A percentile compares a stretch with the other conserved stretches of the same genome.
These are phyloP conservation scores for Cyanidioschyzon merolae DNA, from an alignment of 23 red algal genomes.

Conservation along the genomic window DNA sequence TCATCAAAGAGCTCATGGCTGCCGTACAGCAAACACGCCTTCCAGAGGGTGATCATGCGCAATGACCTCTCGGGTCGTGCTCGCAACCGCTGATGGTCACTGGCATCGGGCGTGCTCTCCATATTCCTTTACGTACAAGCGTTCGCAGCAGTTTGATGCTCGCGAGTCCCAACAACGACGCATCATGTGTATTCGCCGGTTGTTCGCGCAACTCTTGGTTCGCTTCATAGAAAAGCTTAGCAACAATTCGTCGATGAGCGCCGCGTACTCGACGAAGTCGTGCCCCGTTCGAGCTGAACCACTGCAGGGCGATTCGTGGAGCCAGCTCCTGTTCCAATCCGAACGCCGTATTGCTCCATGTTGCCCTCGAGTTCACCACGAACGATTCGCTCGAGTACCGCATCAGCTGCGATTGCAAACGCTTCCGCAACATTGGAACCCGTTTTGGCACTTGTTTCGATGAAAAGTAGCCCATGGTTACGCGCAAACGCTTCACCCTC, in stretches of 20 bases:
- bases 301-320: not conserved
- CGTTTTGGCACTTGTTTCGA: slow-evolving; percentile 83
- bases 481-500: slow-evolving; percentile 78
- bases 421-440: slow-evolving; percentile 73
- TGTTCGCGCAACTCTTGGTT: no score
- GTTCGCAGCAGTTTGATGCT: no score
- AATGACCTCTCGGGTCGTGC: no score
- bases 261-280: no score
- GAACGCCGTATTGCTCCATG: slow-evolving; percentile 81
- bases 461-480: slow-evolving; percentile 76
- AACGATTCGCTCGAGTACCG: slow-evolving; percentile 78
- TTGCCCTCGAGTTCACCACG: slow-evolving; percentile 70
- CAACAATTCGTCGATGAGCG: no score
- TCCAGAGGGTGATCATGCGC: not conserved
- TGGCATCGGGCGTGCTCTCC: no score
- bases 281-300: not conserved
- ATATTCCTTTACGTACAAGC: no score
- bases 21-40: not conserved
- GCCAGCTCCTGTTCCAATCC: slow-evolving; percentile 30
- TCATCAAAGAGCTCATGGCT: slow-evolving; percentile 1
- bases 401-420: slow-evolving; percentile 46
- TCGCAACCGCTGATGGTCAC: no score
- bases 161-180: no score
- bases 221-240: no score
- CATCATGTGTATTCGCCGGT: no score